Evolutionary conservation across 2,329 filamentous ascomycete species (phyloP).

Genomic region (Ramichloridium luteum): DNA sequence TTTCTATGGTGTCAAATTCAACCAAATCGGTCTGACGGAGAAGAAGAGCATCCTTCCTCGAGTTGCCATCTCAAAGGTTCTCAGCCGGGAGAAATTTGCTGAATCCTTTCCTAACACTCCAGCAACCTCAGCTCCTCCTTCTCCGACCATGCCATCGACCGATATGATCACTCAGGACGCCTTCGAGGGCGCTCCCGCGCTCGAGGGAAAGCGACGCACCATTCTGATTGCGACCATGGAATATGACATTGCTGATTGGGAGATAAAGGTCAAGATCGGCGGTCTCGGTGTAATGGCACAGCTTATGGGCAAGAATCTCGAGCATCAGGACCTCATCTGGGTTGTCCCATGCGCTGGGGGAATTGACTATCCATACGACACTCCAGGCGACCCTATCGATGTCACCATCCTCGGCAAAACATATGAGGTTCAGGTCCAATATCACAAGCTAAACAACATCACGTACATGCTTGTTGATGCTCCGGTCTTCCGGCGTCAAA

Average conservation of each 20-base stretch:
- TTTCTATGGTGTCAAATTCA: conserved; percentile 54
- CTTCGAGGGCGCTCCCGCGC: conserved; percentile 14
- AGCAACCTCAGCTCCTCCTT: conserved; percentile 5
- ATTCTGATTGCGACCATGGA: conserved; percentile 60
- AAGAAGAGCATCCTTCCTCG: conserved; percentile 29
- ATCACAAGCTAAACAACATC: conserved; percentile 52
- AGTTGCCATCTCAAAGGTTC: conserved; percentile 14
- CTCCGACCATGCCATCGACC: conserved; percentile 6
- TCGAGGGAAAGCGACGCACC: conserved; percentile 31
- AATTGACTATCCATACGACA: conserved; percentile 50
- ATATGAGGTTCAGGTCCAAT: conserved; percentile 52
- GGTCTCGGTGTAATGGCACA: conserved; percentile 60
- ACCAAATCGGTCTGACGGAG: conserved; percentile 43
- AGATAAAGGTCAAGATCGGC: conserved; percentile 59
- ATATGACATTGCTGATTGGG: conserved; percentile 60
- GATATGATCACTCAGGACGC: conserved; percentile 15
- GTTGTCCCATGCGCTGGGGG: conserved; percentile 44
- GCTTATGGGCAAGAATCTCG: conserved; percentile 53
- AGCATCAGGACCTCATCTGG: conserved; percentile 53
- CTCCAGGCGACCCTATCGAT: conserved; percentile 47
- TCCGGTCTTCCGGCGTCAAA: conserved; percentile 53
- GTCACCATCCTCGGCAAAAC: conserved; percentile 49
- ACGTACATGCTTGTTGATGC: conserved; percentile 57
- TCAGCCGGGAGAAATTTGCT: conserved; percentile 17
- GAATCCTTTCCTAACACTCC: conserved; percentile 1